phyloP scores from a whole-genome alignment of 2,329 filamentous ascomycete genomes.

The Claviceps fusiformis region DNA sequence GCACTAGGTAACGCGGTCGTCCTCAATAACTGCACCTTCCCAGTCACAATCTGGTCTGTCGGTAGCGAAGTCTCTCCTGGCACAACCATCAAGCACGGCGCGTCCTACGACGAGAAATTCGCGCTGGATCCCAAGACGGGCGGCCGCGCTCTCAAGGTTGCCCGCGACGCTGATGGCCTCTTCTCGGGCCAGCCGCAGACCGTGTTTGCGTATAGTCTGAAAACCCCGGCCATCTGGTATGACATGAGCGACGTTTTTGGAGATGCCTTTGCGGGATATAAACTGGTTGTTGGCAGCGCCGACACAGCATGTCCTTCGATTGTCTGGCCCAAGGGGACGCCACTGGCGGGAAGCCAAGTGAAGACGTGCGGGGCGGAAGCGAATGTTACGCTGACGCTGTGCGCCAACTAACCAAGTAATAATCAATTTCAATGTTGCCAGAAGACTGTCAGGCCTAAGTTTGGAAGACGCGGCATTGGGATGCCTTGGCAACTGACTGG shows the following conservation, averaged over 20 bases:
- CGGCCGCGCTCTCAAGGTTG: conserved; percentile 26
- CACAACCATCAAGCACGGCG: conserved; percentile 15
- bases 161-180: conserved; percentile 20
- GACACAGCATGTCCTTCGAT: conserved; percentile 21
- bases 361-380: conserved; percentile 20
- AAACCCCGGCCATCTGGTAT: conserved; percentile 22
- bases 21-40: conserved; percentile 21
- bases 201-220: conserved; percentile 26
- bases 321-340: conserved; percentile 20
- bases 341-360: conserved; percentile 23
- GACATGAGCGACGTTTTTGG: conserved; percentile 27
- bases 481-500: background rate
- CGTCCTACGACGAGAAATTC: conserved; percentile 21
- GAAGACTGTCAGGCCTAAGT: background rate
- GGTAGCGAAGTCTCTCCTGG: conserved; percentile 16
- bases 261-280: conserved; percentile 21
- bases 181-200: conserved; percentile 26
- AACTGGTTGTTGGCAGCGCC: conserved; percentile 17
- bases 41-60: conserved; percentile 27
- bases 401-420: conserved; percentile 6
- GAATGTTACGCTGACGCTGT: conserved; percentile 24
- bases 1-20: conserved; percentile 21
- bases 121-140: conserved; percentile 22
- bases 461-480: background rate
- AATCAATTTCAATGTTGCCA: background rate